These are phyloP conservation scores for Prunus mongolica DNA, from an alignment of 306 rosid species.

Conservation along the genomic window DNA sequence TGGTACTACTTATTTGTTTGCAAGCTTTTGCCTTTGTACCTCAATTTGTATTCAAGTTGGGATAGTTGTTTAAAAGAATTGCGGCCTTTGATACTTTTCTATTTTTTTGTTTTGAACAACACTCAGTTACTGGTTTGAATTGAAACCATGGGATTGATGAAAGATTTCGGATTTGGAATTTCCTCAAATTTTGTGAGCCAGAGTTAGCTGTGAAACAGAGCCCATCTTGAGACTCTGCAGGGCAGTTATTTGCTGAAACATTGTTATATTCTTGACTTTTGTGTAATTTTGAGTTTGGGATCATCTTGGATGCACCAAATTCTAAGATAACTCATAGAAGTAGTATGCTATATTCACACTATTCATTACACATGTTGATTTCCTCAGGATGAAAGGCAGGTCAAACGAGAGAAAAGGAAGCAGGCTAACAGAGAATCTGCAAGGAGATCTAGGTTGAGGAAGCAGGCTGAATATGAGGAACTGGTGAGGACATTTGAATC, in stretches of 20 bases:
- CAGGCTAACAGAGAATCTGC: slow-evolving; percentile 43
- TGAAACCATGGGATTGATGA: slow-evolving; percentile 9
- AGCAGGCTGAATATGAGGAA: slow-evolving; percentile 34
- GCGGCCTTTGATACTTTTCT: slow-evolving; percentile 5
- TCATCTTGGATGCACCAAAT: slow-evolving; percentile 1
- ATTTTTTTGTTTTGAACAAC: not conserved
- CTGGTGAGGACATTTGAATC: slow-evolving; percentile 19
- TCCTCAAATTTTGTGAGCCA: slow-evolving; percentile 16
- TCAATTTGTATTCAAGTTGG: not conserved
- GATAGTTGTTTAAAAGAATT: not conserved
- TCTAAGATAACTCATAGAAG: not conserved
- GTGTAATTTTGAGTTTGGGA: slow-evolving; percentile 1
- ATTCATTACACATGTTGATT: not conserved
- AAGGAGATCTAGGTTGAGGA: slow-evolving; percentile 35
- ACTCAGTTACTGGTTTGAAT: slow-evolving; percentile 15
- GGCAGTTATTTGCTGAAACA: slow-evolving; percentile 13
- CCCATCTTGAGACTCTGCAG: slow-evolving; percentile 16
- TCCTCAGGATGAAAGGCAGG: slow-evolving; percentile 30
- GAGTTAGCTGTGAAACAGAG: slow-evolving; percentile 16
- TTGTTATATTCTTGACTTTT: slow-evolving; percentile 10
- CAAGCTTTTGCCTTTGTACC: not conserved
- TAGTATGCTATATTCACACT: slow-evolving; percentile 2
- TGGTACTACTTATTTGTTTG: not conserved
- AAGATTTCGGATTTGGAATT: slow-evolving; percentile 20
- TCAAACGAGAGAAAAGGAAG: slow-evolving; percentile 39